Conservation (phyloP, 2,329 filamentous ascomycete species). For the Pseudogymnoascus sp. region DNA sequence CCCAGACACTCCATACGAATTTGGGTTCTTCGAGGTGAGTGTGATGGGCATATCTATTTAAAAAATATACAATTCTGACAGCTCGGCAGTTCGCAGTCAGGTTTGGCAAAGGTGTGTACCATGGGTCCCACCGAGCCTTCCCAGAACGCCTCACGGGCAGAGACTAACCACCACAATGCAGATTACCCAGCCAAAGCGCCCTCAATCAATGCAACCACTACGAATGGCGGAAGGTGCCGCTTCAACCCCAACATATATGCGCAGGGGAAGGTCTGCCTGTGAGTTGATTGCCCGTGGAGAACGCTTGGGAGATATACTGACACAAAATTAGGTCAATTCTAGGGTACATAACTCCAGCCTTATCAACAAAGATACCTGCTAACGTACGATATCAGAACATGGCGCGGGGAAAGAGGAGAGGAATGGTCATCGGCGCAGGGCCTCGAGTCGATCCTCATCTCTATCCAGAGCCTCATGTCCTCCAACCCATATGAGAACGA, state of each 20-base stretch:
- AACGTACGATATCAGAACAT: slow-evolving; percentile 57
- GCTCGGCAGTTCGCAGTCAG: slow-evolving; percentile 59
- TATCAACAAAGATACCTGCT: slow-evolving; percentile 11
- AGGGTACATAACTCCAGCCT: slow-evolving; percentile 47
- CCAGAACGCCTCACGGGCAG: not conserved
- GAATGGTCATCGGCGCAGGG: slow-evolving; percentile 97
- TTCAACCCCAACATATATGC: slow-evolving; percentile 98
- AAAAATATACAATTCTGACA: slow-evolving; percentile 21
- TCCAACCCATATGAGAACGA: slow-evolving; percentile 93
- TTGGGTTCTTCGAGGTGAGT: slow-evolving; percentile 87
- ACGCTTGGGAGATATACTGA: slow-evolving; percentile 16
- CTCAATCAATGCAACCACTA: slow-evolving; percentile 62
- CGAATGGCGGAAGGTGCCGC: slow-evolving; percentile 76
- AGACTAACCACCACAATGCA: slow-evolving; percentile 28
- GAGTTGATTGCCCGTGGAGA: slow-evolving; percentile 32
- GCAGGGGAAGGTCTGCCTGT: slow-evolving; percentile 86
- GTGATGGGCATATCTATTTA: not conserved
- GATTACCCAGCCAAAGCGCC: slow-evolving; percentile 73
- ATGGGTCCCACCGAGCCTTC: not conserved
- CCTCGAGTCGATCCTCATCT: slow-evolving; percentile 85
- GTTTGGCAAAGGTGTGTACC: slow-evolving; percentile 61
- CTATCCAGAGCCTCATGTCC: slow-evolving; percentile 94
- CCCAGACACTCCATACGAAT: slow-evolving; percentile 91
- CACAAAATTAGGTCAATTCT: slow-evolving; percentile 64
- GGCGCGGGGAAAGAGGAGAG: slow-evolving; percentile 82